Percentiles rank a stretch among this genome's conserved stretches.
phyloP scores from a whole-genome alignment of 78 protist species.

The Mantamonas sphyraenae region DNA sequence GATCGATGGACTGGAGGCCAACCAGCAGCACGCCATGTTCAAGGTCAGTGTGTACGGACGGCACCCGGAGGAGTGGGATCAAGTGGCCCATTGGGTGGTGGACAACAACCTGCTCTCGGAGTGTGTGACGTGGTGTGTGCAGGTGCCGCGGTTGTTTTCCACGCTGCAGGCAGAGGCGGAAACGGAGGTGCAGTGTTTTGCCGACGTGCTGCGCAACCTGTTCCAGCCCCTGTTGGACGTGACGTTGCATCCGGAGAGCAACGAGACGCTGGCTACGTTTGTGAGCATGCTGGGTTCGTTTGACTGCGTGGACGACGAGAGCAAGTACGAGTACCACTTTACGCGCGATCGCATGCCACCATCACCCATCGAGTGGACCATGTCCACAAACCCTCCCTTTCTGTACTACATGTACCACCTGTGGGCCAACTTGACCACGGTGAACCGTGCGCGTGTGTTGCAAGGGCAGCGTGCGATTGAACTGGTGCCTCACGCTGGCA shows the following conservation, averaged over 20 bases:
- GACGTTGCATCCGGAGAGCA: slow-evolving; percentile 77
- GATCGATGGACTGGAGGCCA: slow-evolving; percentile 65
- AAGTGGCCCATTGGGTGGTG: slow-evolving; percentile 82
- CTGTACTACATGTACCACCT: slow-evolving; percentile 84
- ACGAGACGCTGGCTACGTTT: slow-evolving; percentile 34
- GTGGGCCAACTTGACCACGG: slow-evolving; percentile 79
- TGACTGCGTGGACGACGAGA: slow-evolving; percentile 96
- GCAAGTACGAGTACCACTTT: slow-evolving; percentile 63
- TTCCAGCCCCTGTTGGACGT: slow-evolving; percentile 94
- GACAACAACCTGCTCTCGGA: slow-evolving; percentile 60
- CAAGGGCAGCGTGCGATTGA: slow-evolving; percentile 50
- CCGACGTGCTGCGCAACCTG: slow-evolving; percentile 75
- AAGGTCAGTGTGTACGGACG: slow-evolving; percentile 95
- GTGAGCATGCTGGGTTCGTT: slow-evolving; percentile 82
- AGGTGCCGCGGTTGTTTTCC: slow-evolving; percentile 89
- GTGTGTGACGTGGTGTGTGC: slow-evolving; percentile 91
- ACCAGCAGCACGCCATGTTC: slow-evolving; percentile 80
- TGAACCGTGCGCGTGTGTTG: slow-evolving; percentile 81
- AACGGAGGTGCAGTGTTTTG: slow-evolving; percentile 43
- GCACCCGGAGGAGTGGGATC: slow-evolving; percentile 89
- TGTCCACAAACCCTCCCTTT: slow-evolving; percentile 93
- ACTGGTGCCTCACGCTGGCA: slow-evolving; percentile 91
- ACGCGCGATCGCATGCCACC: too few species aligned
- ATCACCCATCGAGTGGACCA: too few species aligned
- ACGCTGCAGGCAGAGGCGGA: slow-evolving; percentile 30